Evolutionary conservation across 2,329 filamentous ascomycete species (phyloP), one percentile per base, ranked within the genome.

Genomic region (Elsinoe perseae): DNA sequence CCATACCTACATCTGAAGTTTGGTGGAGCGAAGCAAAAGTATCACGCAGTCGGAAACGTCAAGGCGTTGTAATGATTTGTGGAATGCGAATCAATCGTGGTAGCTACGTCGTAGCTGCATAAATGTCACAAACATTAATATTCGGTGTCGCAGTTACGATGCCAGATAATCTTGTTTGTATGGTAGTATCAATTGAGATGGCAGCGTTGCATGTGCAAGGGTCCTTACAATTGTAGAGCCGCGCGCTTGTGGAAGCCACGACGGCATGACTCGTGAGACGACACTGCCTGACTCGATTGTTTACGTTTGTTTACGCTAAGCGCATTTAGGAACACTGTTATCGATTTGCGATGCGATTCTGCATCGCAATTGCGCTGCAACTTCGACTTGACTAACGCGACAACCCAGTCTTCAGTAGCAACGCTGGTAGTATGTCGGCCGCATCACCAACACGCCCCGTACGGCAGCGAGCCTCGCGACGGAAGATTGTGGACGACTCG

Each of bases 401-500:
- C 23, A 32, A 4, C 9, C 25, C 7, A 12, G 1, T 2, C 21
- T 5, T 14, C 21, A 5, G 8, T 14, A 28, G 8, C 2, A 42
- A 32, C 36, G 27, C 8, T 4, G 4, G 12, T 36, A 50, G 8
- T 42, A 75, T 75, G 73, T 67, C 71, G 54, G 66, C 69, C 23
- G 58, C 63, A 56, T 71, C 72, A 32, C 69, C 76, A 30, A 71
- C 77, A 44, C 76, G 84, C 62, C 78, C 83, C 9, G 79, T 80
- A 56, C 77, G 84, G 66, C 77, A 83, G 56, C 78, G 76, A 50
- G 78, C 79, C 42, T 71, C 86, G 54, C 81, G 89, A 66, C 83
- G 85, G 64, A 86, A 84, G 64, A 81, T 86, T 52, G 79, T 95
- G 48, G 75, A 91, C 62, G 89, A 84, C 7, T 77, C 81, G 18